A percentile compares a stretch with the other conserved stretches of the same genome.
These are phyloP conservation scores for Rasamsonia emersonii DNA, from an alignment of 2,329 filamentous ascomycete species.

Conservation along the genomic window DNA sequence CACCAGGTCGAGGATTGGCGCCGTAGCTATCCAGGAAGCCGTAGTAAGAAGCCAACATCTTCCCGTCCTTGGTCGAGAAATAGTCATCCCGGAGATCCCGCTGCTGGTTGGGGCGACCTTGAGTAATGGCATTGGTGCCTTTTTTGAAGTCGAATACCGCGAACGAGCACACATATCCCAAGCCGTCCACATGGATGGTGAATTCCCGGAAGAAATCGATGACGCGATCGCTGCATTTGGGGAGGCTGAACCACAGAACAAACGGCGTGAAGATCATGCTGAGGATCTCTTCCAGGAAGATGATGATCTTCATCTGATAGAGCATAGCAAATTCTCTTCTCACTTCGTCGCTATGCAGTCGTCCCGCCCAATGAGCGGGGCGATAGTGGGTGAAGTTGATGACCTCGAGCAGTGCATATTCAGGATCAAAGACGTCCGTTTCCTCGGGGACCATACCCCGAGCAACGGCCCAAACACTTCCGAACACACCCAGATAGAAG, in stretches of 20 bases:
- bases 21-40: conserved; percentile 91
- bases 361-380: conserved; percentile 77
- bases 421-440: conserved; percentile 81
- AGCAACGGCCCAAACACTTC: conserved; percentile 72
- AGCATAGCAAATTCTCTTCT: conserved; percentile 81
- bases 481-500: conserved; percentile 80
- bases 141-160: conserved; percentile 96
- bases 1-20: conserved; percentile 60
- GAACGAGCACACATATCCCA: conserved; percentile 95
- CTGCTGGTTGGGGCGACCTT: conserved; percentile 28
- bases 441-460: conserved; percentile 81
- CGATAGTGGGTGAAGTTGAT: conserved; percentile 90
- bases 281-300: conserved; percentile 85
- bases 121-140: conserved; percentile 51
- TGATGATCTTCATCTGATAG: conserved; percentile 85
- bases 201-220: conserved; percentile 98
- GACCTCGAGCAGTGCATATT: conserved; percentile 78
- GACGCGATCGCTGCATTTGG: conserved; percentile 81
- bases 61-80: conserved; percentile 89
- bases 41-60: conserved; percentile 96
- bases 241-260: conserved; percentile 76
- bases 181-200: conserved; percentile 89
- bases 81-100: conserved; percentile 81
- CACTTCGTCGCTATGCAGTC: conserved; percentile 89
- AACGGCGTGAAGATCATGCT: conserved; percentile 90